Base-by-base conservation (phyloP, 73 alveolate species). In the Paramecium sonneborni region DNA sequence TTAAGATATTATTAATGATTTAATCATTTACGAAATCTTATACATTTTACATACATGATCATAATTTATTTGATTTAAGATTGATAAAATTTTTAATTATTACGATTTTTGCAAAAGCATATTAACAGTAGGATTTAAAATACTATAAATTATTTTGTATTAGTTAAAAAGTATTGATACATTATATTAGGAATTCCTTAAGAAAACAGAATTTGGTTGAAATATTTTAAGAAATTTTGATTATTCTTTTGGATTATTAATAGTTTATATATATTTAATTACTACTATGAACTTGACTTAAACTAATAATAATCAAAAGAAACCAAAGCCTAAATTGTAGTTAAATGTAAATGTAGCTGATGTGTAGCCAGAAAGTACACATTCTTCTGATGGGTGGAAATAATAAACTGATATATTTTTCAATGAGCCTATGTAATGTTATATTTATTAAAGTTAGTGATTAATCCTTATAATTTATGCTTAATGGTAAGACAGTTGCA, bases 361-460 rank as follows among this genome's bases (percentile, higher is more conserved):
- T 72, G 86, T 72, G 1, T 38, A 72, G 14, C 86, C 86, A 0
- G 86, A 72, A 6, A 72, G 86, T 72, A 72, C 86, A 32, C 86
- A 72, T 72, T 72, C 86, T 2, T 15, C 86, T 35, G 86, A 72
- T 8, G 57, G 39, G 1, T 28, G 44, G 57, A 72, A 72, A 18
- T n/a, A 28, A 7, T 8, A 38, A 35, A 32, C 38, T 28, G 86
- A 72, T 37, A 35, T 72, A 72, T 72, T 72, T 62, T 62, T 62
- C 34, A 62, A 62, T 62, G 84, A 62, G 10, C 84, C 84, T 30
- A 62, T 62, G 84, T 62, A 62, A 12, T 62, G 44, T 62, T 30
- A 18, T 34, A 34, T 39, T 37, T 74, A 11, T 37, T 74, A 74
- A 10, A 74, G 41, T 24, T 12, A 46, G 74, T 39, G 90, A 79